Evolutionary conservation across 2,329 filamentous ascomycete species (phyloP), one percentile per base, ranked within the genome.

Genomic region (Pseudocercospora fijiensis): DNA sequence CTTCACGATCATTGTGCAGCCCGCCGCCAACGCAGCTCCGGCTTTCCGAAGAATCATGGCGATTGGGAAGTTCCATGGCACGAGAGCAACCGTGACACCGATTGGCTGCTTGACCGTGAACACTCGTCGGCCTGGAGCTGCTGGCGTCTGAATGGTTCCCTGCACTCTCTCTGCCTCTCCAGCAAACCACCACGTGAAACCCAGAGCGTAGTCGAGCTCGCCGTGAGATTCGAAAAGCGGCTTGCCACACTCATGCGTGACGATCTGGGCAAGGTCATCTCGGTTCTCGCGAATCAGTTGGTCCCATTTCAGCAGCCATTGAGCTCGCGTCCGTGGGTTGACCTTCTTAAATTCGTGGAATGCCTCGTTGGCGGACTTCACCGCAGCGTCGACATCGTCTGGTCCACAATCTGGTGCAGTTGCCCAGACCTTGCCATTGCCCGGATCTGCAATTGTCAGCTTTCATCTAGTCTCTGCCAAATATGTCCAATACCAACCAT

Each of bases 51-150:
- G 75, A 6, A 90, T 82, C 85, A 91, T 82, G 37, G 70, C 68
- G 55, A 75, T 74, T 18, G 73, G 73, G 59, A 75, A 90, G 70
- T 91, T 90, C 88, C 88, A 91, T 4, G 89, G 88, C 1, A 90
- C 88, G 16, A 91, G 77, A 0, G 88, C 88, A 0, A 84, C 88
- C 0, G 85, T 82, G 10, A 90, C 87, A 61, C 89, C 89, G 63
- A 90, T 83, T 0, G 88, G 88, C 75, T 91, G 88, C 79, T 93
- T 93, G 69, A 92, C 84, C 0, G 88, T 89, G 65, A 93, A 85
- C 2, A 88, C 82, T 11, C 89, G 82, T 5, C 90, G 80, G 30
- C 86, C 85, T 0, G 89, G 85, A 0, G 85, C 78, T 0, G 88
- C 80, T 0, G 87, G 83, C 0, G 82, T 80, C 52, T 85, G 83